Conservation (phyloP, 176 grass and related monocot species). For the Thalia dealbata region DNA sequence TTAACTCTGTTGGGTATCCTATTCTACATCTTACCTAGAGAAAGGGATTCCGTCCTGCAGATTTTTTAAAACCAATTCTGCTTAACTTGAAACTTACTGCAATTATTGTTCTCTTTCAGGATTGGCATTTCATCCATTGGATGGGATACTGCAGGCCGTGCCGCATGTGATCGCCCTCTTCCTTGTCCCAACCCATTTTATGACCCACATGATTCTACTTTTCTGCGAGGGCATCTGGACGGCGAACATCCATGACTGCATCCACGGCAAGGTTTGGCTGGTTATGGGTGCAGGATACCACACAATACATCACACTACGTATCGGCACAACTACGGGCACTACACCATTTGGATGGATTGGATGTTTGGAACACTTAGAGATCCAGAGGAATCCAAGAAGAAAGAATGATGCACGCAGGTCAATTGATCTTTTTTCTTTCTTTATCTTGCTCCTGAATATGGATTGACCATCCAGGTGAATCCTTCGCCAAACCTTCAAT, state of each 20-base stretch:
- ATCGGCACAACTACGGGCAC: constrained; percentile 93
- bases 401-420: no score
- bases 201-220: constrained; percentile 46
- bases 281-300: constrained; percentile 98
- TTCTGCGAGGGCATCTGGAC: constrained; percentile 87
- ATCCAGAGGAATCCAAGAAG: constrained; percentile 49
- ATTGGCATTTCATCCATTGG: constrained; percentile 84
- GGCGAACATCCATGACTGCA: constrained; percentile 89
- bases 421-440: no score
- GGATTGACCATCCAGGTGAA: no score
- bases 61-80: no score
- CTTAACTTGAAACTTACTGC: background rate
- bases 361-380: constrained; percentile 81
- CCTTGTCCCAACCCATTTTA: constrained; percentile 51
- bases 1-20: background rate
- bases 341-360: constrained; percentile 94
- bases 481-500: no score
- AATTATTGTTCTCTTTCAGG: constrained; percentile 32
- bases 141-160: constrained; percentile 81
- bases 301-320: constrained; percentile 96
- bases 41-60: no score
- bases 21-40: no score
- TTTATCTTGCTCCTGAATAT: no score
- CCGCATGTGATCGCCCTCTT: constrained; percentile 76
- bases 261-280: constrained; percentile 87